Base-by-base conservation (phyloP, 208 protist genomes). In the Leishmania aethiopica region DNA sequence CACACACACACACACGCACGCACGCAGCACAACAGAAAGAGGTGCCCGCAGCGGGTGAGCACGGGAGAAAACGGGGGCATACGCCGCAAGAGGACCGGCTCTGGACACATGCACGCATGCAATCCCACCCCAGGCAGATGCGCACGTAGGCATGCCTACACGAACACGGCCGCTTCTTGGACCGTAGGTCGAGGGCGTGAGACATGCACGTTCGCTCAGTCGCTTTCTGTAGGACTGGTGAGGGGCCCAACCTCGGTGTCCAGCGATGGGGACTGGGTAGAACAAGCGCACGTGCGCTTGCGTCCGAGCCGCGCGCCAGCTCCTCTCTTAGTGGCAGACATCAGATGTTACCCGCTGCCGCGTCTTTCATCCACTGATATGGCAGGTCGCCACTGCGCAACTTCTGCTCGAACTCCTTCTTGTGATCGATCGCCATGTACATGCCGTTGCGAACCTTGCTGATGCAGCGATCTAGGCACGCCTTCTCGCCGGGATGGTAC, bases 311-410 rank as follows among this genome's bases (percentile, higher is more conserved):
- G 55, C 5, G 55, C 22, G 55, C 55, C 55, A 59, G 6, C 15
- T 25, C 35, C 47, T 49, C 55, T 15, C 37, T 60, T 37, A 2
- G 22, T n/a, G 15, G 10, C 53, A 13, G 11, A 47, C 35, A 5
- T 75, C 77, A 79, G 42, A 87, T 45, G 42, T 91, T 91, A 17
- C 90, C 90, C 22, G 79, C 82, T 59, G 83, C 79, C 5, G 89
- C 88, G 49, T 94, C 90, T 57, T 80, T 87, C 94, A 97, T 95
- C 92, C 94, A 97, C 78, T 91, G 83, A 77, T 97, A 97, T 13
- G 92, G 94, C 85, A 97, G 83, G 6, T 92, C 88, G 0, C 91
- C 89, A 19, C 81, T 84, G 73, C 90, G 89, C 51, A 97, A 80
- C 78, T 94, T 87, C 77, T 80, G 53, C 69, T 97, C 91, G 67